A percentile compares a stretch with the other conserved stretches of the same genome.
phyloP scores from a whole-genome alignment of 768 basidiomycete genomes.

The Myochromella boudieri region DNA sequence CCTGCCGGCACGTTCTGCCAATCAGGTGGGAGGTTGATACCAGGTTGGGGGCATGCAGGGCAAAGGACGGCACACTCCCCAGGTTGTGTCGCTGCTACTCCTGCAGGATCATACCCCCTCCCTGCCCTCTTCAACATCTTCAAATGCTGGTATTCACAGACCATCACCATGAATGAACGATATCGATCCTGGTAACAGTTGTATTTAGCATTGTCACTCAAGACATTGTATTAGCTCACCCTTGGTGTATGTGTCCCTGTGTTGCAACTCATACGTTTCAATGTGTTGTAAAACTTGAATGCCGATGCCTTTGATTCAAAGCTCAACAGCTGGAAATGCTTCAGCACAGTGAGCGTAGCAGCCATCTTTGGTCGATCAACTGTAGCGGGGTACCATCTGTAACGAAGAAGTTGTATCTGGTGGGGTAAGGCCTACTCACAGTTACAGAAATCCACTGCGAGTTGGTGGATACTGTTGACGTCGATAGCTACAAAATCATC shows the following conservation, averaged over 20 bases:
- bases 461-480: background rate
- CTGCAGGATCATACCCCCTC: constrained; percentile 24
- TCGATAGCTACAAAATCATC: background rate
- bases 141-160: constrained; percentile 21
- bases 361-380: constrained; percentile 22
- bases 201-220: background rate
- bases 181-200: constrained; percentile 19
- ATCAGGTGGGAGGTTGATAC: constrained; percentile 25
- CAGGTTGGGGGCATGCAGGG: constrained; percentile 33
- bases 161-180: constrained; percentile 18
- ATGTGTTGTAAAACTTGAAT: constrained; percentile 26
- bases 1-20: constrained; percentile 20
- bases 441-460: constrained; percentile 30
- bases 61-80: constrained; percentile 33
- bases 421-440: constrained; percentile 16
- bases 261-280: constrained; percentile 24
- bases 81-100: constrained; percentile 21
- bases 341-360: too few species aligned
- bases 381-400: constrained; percentile 25
- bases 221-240: too few species aligned
- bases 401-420: constrained; percentile 29
- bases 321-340: constrained; percentile 24
- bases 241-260: constrained; percentile 10
- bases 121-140: too few species aligned
- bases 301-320: constrained; percentile 27